Base-by-base conservation (phyloP, 2,329 filamentous ascomycete genomes). In the Plectosphaerella cucumerina region DNA sequence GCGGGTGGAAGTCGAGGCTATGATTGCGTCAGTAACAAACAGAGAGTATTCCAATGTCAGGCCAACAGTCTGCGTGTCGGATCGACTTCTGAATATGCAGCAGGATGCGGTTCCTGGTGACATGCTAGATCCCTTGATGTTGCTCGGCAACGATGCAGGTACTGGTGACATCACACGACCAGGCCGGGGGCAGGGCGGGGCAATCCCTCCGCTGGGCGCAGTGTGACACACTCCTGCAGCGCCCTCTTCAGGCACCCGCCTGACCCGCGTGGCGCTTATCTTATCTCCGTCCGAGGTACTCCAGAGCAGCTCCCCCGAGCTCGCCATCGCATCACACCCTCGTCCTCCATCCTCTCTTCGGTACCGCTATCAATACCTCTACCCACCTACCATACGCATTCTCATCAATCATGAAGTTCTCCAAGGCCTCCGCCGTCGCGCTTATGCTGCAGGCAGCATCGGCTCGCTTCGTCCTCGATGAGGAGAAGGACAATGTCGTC, bases 401-500 rank as follows among this genome's bases (percentile, higher is more conserved):
- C n/a, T 26, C 42, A 33, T 37, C 12, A 47, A 61, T 18, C 51
- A 84, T 83, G 80, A 83, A 77, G 67, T 67, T 80, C 56, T 67
- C 75, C 9, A 72, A 72, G 54, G 70, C 76, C 39, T 80, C 80
- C 48, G 61, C 82, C 14, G 62, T 85, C 50, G 75, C 80, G 48
- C 67, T 81, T 51, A 72, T 82, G 56, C 70, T 83, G 55, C 80
- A 80, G 45, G 74, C 72, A 48, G 71, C 74, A 51, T 74, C 71
- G 57, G 81, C 78, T 49, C 80, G 81, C 57, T 85, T 82, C 59
- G 64, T 84, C 60, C 77, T 83, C 61, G 59, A 70, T 31, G 65
- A 68, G 57, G 80, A 85, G 60, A 63, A 58, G 52, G 70, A 81
- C 59, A 73, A 74, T 56, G 70, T 82, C 55, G 68, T 77, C 52